These are phyloP conservation scores for Carex kokanica DNA, from an alignment of 176 grass and related monocot species.

Conservation along the genomic window DNA sequence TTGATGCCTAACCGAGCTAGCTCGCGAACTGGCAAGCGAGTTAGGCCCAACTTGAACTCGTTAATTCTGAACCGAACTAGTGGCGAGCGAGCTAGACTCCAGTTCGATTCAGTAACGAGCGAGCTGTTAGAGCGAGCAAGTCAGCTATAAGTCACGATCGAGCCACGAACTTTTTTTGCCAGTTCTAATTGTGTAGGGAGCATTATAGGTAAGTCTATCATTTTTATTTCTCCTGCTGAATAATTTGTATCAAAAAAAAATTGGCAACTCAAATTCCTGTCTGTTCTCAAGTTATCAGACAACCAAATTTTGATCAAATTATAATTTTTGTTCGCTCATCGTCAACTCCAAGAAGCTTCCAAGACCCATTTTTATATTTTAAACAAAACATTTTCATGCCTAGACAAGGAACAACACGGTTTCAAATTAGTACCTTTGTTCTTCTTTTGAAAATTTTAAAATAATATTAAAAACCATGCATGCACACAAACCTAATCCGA, in stretches of 20 bases:
- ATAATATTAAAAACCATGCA: not conserved
- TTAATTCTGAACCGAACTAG: too few species aligned
- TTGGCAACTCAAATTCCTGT: not conserved
- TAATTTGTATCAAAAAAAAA: not conserved
- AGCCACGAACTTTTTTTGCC: too few species aligned
- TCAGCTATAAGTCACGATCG: too few species aligned
- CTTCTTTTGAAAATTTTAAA: not conserved
- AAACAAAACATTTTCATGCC: not conserved
- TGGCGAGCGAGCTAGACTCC: too few species aligned
- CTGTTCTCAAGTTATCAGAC: not conserved
- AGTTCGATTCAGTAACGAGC: too few species aligned
- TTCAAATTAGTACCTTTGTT: not conserved
- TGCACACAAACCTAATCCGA: constrained; percentile 15
- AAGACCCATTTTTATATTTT: not conserved
- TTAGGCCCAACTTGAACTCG: too few species aligned
- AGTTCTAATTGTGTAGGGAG: too few species aligned
- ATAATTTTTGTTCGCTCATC: not conserved
- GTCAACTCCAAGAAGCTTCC: constrained; percentile 1
- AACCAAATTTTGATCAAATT: not conserved
- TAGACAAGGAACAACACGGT: constrained; percentile 12
- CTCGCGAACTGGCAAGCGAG: too few species aligned
- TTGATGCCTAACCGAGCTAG: too few species aligned
- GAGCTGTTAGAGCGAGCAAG: too few species aligned
- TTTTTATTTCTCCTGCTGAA: not conserved
- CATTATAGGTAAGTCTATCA: not conserved